These are phyloP conservation scores for Leccinellum albellum DNA, from an alignment of 768 basidiomycete genomes.

Conservation along the genomic window DNA sequence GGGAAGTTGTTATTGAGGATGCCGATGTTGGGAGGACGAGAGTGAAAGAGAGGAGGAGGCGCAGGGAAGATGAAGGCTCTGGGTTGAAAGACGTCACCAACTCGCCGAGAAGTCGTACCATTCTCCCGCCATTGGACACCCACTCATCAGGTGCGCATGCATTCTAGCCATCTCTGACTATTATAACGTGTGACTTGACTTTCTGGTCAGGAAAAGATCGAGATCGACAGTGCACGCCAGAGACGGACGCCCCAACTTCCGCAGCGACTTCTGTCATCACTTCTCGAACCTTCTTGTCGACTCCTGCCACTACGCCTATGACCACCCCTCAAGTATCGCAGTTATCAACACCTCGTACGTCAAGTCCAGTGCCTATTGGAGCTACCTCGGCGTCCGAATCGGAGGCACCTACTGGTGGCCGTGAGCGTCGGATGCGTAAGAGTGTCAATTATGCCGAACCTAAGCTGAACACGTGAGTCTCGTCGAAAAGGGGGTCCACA, in stretches of 20 bases:
- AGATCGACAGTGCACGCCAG: slow-evolving; percentile 36
- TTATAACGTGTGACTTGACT: slow-evolving; percentile 14
- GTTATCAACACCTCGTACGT: slow-evolving; percentile 49
- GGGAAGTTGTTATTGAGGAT: slow-evolving; percentile 21
- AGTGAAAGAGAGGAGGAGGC: slow-evolving; percentile 39
- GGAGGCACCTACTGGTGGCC: slow-evolving; percentile 29
- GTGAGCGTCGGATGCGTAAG: slow-evolving; percentile 62
- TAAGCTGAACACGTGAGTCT: slow-evolving; percentile 78
- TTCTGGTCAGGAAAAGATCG: slow-evolving; percentile 26
- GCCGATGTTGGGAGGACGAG: slow-evolving; percentile 22
- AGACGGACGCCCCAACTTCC: slow-evolving; percentile 36
- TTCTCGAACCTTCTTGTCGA: slow-evolving; percentile 40
- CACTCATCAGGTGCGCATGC: slow-evolving; percentile 33
- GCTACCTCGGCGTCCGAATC: slow-evolving; percentile 33
- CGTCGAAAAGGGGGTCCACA: neutral
- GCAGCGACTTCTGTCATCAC: slow-evolving; percentile 33
- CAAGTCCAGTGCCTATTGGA: slow-evolving; percentile 41
- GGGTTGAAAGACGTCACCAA: slow-evolving; percentile 64
- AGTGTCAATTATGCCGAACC: slow-evolving; percentile 87
- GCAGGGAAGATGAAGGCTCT: slow-evolving; percentile 35
- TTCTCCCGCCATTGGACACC: slow-evolving; percentile 36
- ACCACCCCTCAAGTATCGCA: slow-evolving; percentile 33
- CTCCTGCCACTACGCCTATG: slow-evolving; percentile 42
- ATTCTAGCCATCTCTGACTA: neutral
- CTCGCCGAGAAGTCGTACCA: slow-evolving; percentile 40